Evolutionary conservation across 805 yeast genomes (phyloP).

Genomic region (Hanseniaspora guilliermondii): DNA sequence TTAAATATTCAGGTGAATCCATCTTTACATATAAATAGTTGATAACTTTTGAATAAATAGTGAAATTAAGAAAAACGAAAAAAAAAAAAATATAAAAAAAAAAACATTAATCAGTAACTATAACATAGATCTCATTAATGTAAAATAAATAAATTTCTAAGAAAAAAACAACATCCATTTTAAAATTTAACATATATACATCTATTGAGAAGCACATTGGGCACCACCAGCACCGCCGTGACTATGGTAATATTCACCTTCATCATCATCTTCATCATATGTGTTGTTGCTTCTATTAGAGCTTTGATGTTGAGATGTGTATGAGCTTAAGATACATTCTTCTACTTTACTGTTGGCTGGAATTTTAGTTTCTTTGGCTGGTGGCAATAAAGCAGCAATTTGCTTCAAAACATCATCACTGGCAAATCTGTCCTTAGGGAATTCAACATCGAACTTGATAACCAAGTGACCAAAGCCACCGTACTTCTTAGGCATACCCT

Average conservation of each 20-base stretch:
- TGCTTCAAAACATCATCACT: conserved; percentile 59
- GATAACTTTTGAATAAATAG: too few species aligned
- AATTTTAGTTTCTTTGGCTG: conserved; percentile 47
- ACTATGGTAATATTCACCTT: conserved; percentile 30
- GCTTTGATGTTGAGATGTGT: conserved; percentile 51
- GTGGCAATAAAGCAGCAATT: conserved; percentile 68
- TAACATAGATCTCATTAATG: too few species aligned
- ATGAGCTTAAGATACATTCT: conserved; percentile 61
- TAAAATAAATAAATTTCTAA: neutral
- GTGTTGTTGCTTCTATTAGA: conserved; percentile 27
- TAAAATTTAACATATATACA: too few species aligned
- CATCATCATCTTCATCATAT: conserved; percentile 51
- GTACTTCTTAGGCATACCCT: conserved; percentile 95
- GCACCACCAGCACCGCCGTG: conserved; percentile 28
- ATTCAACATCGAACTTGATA: conserved; percentile 73
- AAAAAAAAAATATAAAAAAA: too few species aligned
- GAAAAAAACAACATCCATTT: neutral
- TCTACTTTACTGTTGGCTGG: conserved; percentile 70
- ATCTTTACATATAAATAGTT: too few species aligned
- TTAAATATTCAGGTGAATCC: too few species aligned
- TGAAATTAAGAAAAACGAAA: too few species aligned
- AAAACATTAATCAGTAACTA: too few species aligned
- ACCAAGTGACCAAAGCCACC: conserved; percentile 84
- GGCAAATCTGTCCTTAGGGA: conserved; percentile 69
- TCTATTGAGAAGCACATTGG: conserved; percentile 82